These are phyloP conservation scores for Cerioporus squamosus DNA, from an alignment of 1,284 basidiomycete genomes.

Conservation along the genomic window DNA sequence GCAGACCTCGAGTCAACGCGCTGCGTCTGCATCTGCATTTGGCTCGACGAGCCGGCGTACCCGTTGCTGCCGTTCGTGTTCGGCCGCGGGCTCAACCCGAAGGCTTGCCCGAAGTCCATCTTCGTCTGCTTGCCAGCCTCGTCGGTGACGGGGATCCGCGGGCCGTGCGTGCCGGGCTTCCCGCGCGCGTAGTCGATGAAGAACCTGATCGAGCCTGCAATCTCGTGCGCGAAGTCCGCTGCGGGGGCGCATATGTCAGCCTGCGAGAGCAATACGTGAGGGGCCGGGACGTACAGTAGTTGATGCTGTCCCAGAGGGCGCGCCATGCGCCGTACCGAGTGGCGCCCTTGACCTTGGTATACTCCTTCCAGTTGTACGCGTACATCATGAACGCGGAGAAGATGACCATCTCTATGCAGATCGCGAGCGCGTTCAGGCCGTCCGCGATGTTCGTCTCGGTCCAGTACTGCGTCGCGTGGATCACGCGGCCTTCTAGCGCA, in stretches of 20 bases:
- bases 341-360: conserved; percentile 41
- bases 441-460: conserved; percentile 79
- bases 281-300: conserved; percentile 61
- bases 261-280: neutral
- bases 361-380: conserved; percentile 79
- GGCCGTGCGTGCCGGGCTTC: conserved; percentile 49
- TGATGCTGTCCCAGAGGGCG: conserved; percentile 81
- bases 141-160: conserved; percentile 33
- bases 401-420: conserved; percentile 89
- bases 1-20: neutral
- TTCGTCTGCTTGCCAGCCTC: conserved; percentile 32
- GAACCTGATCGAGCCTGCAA: conserved; percentile 63
- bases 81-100: conserved; percentile 42
- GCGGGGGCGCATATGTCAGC: conserved; percentile 1
- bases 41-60: neutral
- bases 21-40: conserved; percentile 2
- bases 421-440: conserved; percentile 81
- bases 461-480: conserved; percentile 79
- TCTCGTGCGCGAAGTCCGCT: conserved; percentile 73
- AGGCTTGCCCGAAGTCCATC: conserved; percentile 54
- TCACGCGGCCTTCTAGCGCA: conserved; percentile 61
- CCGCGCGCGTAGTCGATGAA: conserved; percentile 55
- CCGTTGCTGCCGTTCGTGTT: neutral
- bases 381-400: conserved; percentile 80
- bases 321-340: conserved; percentile 57